phyloP scores from a whole-genome alignment of 2,329 filamentous ascomycete species.

The Colletotrichum cuscutae region DNA sequence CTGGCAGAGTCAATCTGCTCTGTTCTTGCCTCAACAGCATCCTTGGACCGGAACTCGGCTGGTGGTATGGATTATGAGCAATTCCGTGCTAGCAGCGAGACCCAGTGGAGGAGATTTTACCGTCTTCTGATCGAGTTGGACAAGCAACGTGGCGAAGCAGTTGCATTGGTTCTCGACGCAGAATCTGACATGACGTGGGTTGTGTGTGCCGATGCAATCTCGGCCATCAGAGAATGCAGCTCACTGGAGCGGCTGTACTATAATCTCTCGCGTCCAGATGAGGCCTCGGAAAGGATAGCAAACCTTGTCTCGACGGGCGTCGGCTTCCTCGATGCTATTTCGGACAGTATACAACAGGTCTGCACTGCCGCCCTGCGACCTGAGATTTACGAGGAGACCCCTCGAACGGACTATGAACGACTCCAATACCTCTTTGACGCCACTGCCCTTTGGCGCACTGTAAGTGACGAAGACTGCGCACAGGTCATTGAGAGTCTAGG shows the following conservation, averaged over 20 bases:
- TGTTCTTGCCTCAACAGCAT: slow-evolving; percentile 75
- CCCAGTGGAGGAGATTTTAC: slow-evolving; percentile 92
- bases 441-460: slow-evolving; percentile 79
- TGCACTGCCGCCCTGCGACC: slow-evolving; percentile 74
- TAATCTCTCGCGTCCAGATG: slow-evolving; percentile 68
- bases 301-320: slow-evolving; percentile 76
- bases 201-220: slow-evolving; percentile 83
- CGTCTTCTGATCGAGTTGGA: slow-evolving; percentile 87
- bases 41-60: slow-evolving; percentile 68
- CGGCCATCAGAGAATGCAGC: slow-evolving; percentile 83
- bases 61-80: slow-evolving; percentile 79
- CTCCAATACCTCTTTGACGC: slow-evolving; percentile 83
- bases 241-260: slow-evolving; percentile 79
- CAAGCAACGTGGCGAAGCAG: slow-evolving; percentile 82
- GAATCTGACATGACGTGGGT: slow-evolving; percentile 82
- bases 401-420: slow-evolving; percentile 75
- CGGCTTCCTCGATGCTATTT: slow-evolving; percentile 76
- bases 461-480: slow-evolving; percentile 84
- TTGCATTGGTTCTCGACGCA: slow-evolving; percentile 81
- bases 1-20: slow-evolving; percentile 82
- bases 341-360: slow-evolving; percentile 74
- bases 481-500: slow-evolving; percentile 77
- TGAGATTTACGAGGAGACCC: slow-evolving; percentile 80
- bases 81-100: slow-evolving; percentile 78
- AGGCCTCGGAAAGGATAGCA: slow-evolving; percentile 64